These are phyloP conservation scores for Suhomyces prunicola DNA, from an alignment of 805 yeast genomes.

Conservation along the genomic window DNA sequence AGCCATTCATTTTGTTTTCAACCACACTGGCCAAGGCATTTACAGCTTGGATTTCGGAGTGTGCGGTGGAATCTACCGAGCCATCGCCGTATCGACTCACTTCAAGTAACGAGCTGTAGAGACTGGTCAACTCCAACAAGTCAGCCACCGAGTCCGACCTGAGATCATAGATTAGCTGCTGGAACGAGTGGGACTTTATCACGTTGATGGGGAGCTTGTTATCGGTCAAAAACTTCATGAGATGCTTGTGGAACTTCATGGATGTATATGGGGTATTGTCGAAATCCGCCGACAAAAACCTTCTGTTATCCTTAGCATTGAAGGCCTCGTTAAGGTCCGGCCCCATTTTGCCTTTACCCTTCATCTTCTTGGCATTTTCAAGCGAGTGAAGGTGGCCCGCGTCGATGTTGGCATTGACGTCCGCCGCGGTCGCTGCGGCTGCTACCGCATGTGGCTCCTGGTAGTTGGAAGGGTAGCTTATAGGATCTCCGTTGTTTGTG, in stretches of 20 bases:
- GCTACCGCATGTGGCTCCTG: slow-evolving; percentile 8
- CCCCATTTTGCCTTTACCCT: not conserved
- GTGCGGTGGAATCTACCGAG: not conserved
- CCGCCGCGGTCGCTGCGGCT: slow-evolving; percentile 8
- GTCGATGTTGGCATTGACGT: slow-evolving; percentile 1
- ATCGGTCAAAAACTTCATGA: slow-evolving; percentile 50
- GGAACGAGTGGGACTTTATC: slow-evolving; percentile 50
- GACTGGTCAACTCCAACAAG: slow-evolving; percentile 43
- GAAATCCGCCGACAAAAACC: slow-evolving; percentile 23
- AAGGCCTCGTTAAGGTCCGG: not conserved
- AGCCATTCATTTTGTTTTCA: slow-evolving; percentile 7
- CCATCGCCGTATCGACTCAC: slow-evolving; percentile 11
- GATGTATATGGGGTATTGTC: slow-evolving; percentile 46
- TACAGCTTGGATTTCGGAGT: slow-evolving; percentile 10
- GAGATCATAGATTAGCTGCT: slow-evolving; percentile 49
- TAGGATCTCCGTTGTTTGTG: slow-evolving; percentile 30
- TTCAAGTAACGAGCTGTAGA: slow-evolving; percentile 45
- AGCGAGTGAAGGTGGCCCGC: not conserved
- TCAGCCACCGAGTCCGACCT: slow-evolving; percentile 47
- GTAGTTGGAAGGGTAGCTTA: slow-evolving; percentile 16
- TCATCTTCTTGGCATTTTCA: slow-evolving; percentile 6
- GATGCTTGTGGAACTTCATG: slow-evolving; percentile 48
- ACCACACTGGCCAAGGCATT: slow-evolving; percentile 12
- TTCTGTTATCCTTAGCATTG: slow-evolving; percentile 4
- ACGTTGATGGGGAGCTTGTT: slow-evolving; percentile 47